These are phyloP conservation scores for Mucor circinelloides DNA, from an alignment of 371 early-diverging fungal genomes.

Conservation along the genomic window DNA sequence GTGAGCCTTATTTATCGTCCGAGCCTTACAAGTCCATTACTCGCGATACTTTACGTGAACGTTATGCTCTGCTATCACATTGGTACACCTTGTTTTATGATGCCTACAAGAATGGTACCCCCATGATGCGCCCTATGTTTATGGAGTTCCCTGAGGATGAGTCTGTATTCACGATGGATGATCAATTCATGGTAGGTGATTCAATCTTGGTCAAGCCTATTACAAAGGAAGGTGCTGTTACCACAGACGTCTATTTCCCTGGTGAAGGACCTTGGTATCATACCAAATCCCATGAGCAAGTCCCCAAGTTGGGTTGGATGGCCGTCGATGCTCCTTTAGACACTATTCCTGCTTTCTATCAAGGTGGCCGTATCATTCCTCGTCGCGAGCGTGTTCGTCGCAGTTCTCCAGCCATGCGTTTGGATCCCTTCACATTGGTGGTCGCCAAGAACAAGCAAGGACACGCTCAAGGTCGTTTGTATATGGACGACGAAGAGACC, in stretches of 20 bases:
- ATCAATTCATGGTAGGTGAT: slow-evolving; percentile 84
- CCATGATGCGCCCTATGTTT: slow-evolving; percentile 87
- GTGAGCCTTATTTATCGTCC: slow-evolving; percentile 95
- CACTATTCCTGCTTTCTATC: slow-evolving; percentile 81
- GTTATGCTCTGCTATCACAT: slow-evolving; percentile 81
- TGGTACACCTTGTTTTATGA: slow-evolving; percentile 85
- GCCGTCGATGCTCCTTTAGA: slow-evolving; percentile 71
- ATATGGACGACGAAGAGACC: slow-evolving; percentile 91
- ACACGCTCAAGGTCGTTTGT: slow-evolving; percentile 75
- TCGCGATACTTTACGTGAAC: slow-evolving; percentile 69
- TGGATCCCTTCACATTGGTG: slow-evolving; percentile 91
- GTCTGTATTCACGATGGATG: slow-evolving; percentile 70
- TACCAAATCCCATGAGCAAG: slow-evolving; percentile 52
- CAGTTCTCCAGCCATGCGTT: slow-evolving; percentile 75
- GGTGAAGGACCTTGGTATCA: slow-evolving; percentile 76
- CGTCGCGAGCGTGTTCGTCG: slow-evolving; percentile 87
- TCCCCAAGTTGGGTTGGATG: slow-evolving; percentile 49
- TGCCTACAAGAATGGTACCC: slow-evolving; percentile 63
- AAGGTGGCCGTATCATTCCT: slow-evolving; percentile 88
- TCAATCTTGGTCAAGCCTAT: slow-evolving; percentile 82
- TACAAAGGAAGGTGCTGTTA: slow-evolving; percentile 51
- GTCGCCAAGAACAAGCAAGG: slow-evolving; percentile 75
- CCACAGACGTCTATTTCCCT: slow-evolving; percentile 74
- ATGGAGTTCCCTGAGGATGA: slow-evolving; percentile 81
- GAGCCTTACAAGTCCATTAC: slow-evolving; percentile 75